Conservation (phyloP, 2,329 filamentous ascomycete genomes). For the Microdochium paspali region DNA sequence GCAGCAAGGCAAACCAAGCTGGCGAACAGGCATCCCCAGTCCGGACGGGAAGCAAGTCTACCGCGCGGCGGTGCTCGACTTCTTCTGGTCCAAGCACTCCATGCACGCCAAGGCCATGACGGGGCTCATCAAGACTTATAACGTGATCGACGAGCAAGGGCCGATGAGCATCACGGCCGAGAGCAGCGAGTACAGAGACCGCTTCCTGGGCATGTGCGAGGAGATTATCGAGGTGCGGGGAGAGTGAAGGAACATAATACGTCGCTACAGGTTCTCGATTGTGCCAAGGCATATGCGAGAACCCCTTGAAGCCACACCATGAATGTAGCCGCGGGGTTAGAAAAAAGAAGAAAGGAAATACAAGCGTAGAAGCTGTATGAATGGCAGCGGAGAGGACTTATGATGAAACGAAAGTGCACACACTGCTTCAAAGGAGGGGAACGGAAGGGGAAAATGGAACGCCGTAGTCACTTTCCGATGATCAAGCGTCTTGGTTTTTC, state of each 20-base stretch:
- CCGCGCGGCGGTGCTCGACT: conserved; percentile 59
- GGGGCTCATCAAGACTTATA: conserved; percentile 53
- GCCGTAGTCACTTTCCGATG: too few species aligned
- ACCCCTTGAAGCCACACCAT: too few species aligned
- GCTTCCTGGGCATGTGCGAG: conserved; percentile 39
- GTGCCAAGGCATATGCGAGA: too few species aligned
- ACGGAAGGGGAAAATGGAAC: too few species aligned
- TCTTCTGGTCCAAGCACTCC: conserved; percentile 72
- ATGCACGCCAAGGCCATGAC: conserved; percentile 58
- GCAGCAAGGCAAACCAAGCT: conserved; percentile 27
- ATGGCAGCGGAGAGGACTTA: too few species aligned
- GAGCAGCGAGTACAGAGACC: conserved; percentile 54
- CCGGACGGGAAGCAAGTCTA: conserved; percentile 58
- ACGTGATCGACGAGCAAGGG: conserved; percentile 51
- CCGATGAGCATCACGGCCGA: conserved; percentile 69
- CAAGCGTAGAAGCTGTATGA: too few species aligned
- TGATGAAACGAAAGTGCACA: too few species aligned
- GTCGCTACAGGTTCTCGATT: conserved; percentile 1
- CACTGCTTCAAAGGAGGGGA: too few species aligned
- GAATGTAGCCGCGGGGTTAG: too few species aligned
- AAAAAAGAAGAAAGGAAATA: conserved; percentile 6
- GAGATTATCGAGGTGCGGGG: conserved; percentile 25
- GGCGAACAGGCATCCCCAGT: conserved; percentile 53
- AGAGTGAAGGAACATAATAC: too few species aligned
- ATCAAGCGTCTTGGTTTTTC: too few species aligned